Evolutionary conservation across 2,329 filamentous ascomycete genomes (phyloP).

Genomic region (Cladophialophora psammophila): DNA sequence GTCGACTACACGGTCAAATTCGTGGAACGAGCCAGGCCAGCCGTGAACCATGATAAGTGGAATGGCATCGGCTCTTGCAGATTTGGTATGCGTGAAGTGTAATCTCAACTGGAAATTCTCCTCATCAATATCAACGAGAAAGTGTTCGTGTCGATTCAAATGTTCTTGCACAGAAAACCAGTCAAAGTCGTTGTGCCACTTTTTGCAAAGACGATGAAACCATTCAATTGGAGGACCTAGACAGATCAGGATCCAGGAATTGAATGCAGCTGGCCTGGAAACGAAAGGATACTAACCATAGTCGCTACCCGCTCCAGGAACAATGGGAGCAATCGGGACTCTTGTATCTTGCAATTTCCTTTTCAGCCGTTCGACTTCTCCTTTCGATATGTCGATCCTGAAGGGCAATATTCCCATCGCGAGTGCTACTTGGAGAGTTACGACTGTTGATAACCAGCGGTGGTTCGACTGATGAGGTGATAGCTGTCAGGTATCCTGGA

Average conservation of each 20-base stretch:
- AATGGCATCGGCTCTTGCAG: slow-evolving; percentile 31
- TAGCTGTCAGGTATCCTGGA: not conserved
- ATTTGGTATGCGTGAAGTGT: slow-evolving; percentile 40
- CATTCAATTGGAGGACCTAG: slow-evolving; percentile 28
- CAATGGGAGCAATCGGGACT: slow-evolving; percentile 28
- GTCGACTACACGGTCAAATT: slow-evolving; percentile 45
- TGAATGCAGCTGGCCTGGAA: not conserved
- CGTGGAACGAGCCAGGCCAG: slow-evolving; percentile 49
- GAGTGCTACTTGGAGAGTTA: not conserved
- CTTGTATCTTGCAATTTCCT: slow-evolving; percentile 30
- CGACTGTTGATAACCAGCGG: not conserved
- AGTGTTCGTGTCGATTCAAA: slow-evolving; percentile 27
- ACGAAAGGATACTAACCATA: slow-evolving; percentile 18
- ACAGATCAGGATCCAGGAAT: not conserved
- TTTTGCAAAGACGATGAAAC: slow-evolving; percentile 28
- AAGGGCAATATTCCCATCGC: slow-evolving; percentile 23
- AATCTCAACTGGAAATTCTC: slow-evolving; percentile 20
- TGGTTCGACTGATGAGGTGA: not conserved
- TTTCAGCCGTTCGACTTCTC: slow-evolving; percentile 30
- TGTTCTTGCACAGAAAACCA: slow-evolving; percentile 26
- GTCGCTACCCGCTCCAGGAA: slow-evolving; percentile 30
- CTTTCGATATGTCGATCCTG: slow-evolving; percentile 28
- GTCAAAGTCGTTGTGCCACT: slow-evolving; percentile 30
- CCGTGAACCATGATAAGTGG: slow-evolving; percentile 49
- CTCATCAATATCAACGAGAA: slow-evolving; percentile 25